Evolutionary conservation across 805 yeast genomes (phyloP), one percentile per base, ranked within the genome.

Genomic region (Candida succiphila): DNA sequence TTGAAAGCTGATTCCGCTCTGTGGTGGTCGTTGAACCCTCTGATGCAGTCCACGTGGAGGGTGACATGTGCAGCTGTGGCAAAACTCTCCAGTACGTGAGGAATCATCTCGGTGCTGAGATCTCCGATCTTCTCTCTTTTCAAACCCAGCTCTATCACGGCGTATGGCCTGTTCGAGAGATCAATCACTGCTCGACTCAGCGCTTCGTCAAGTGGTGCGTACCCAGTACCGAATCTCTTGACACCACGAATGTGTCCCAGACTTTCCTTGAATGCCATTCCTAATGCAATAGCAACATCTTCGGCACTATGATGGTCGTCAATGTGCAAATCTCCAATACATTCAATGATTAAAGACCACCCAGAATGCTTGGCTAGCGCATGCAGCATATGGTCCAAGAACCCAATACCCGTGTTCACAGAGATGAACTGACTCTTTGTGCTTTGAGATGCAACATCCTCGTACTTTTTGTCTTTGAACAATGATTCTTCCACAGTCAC

Each of bases 251-350:
- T 81, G 21, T 77, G 82, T 17, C 96, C 97, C 39, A 92, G 59
- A 1, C 97, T 97, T 46, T 79, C 61, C 49, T 86, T 82, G 64
- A 92, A 87, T 7, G 96, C 92, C 48, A 66, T 65, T 7, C 98
- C 98, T 23, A 92, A 62, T 1, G 96, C 87, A 45, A 92, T 85
- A 29, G 89, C 96, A 41, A 86, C 85, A 60, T 92, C 98, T 58
- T 92, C 98, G 4, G 95, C 81, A 1, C 95, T 77, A 60, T 92
- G 98, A 57, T 92, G 98, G 59, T 92, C 98, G 57, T 92, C 98
- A 35, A 92, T 88, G 57, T 87, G 94, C 45, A 87, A 63, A 56
- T 92, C 98, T 29, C 98, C 98, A 37, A 80, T 72, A 58, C 97
- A 89, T 52, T 82, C 94, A 15, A 92, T 71, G 23, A 84, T 65